Conservation (phyloP, 2,329 filamentous ascomycete species). For the Capronia americana region DNA sequence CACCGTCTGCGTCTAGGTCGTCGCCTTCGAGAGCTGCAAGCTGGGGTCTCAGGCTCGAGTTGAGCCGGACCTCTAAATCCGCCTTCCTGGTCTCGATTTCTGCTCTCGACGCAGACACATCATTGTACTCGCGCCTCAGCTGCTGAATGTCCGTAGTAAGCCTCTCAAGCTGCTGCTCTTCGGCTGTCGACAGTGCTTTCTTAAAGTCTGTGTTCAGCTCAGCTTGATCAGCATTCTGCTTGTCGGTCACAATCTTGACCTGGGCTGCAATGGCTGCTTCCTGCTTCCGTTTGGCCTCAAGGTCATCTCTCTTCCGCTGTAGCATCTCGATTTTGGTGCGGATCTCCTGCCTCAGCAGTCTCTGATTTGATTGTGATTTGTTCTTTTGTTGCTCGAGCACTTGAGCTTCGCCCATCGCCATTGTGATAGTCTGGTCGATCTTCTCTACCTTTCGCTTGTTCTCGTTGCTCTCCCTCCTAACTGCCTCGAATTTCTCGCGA, state of each 20-base stretch:
- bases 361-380: constrained; percentile 81
- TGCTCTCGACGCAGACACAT: constrained; percentile 73
- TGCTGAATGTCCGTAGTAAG: constrained; percentile 73
- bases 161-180: constrained; percentile 79
- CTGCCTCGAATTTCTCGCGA: constrained; percentile 74
- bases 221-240: constrained; percentile 75
- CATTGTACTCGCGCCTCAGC: constrained; percentile 76
- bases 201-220: constrained; percentile 90
- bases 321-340: constrained; percentile 76
- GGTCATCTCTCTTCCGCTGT: constrained; percentile 72
- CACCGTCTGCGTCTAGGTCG: constrained; percentile 71
- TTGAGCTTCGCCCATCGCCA: constrained; percentile 80
- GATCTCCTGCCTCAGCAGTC: constrained; percentile 78
- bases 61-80: constrained; percentile 82
- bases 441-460: constrained; percentile 74
- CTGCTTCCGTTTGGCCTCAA: constrained; percentile 72
- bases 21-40: constrained; percentile 83
- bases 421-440: constrained; percentile 88
- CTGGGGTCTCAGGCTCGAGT: constrained; percentile 85
- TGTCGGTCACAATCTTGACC: constrained; percentile 76
- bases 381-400: constrained; percentile 79
- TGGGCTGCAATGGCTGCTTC: constrained; percentile 74
- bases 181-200: constrained; percentile 80
- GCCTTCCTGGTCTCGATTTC: constrained; percentile 82
- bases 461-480: constrained; percentile 67